A percentile compares a stretch with the other conserved stretches of the same genome.
These are phyloP conservation scores for Penicillium coprophilum DNA, from an alignment of 495 filamentous ascomycete genomes.

Conservation along the genomic window DNA sequence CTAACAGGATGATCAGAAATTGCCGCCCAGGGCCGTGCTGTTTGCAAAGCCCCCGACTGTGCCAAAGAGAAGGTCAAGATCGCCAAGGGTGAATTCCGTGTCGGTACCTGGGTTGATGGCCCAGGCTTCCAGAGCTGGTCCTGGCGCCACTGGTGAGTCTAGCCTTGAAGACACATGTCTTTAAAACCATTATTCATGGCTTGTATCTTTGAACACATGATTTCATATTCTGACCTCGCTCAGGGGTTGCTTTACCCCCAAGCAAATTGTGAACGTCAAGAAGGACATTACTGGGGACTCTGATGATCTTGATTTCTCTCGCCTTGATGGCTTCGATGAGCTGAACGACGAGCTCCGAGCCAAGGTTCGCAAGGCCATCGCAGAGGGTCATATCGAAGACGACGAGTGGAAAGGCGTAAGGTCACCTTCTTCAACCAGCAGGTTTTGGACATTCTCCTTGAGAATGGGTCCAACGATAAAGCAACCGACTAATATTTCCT, in stretches of 20 bases:
- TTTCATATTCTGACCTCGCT: not conserved
- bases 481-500: conserved; percentile 4
- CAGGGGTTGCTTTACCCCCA: conserved; percentile 81
- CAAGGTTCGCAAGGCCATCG: conserved; percentile 62
- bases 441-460: no score
- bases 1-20: conserved; percentile 53
- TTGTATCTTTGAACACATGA: not conserved
- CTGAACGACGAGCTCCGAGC: conserved; percentile 58
- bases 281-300: conserved; percentile 10
- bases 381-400: conserved; percentile 69
- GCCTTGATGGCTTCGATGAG: conserved; percentile 72
- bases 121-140: conserved; percentile 51
- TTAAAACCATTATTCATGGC: not conserved
- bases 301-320: conserved; percentile 40
- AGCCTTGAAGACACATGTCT: not conserved
- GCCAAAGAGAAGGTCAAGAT: conserved; percentile 66
- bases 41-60: conserved; percentile 67
- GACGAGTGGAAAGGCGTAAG: conserved; percentile 79
- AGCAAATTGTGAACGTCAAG: conserved; percentile 51
- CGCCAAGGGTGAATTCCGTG: conserved; percentile 69
- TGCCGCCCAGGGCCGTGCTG: conserved; percentile 59
- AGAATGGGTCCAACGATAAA: not conserved
- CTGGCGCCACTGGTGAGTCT: conserved; percentile 77
- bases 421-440: conserved; percentile 13
- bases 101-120: conserved; percentile 64